A percentile compares a stretch with the other conserved stretches of the same genome.
phyloP scores from a whole-genome alignment of 306 rosid species.

The Psophocarpus tetragonolobus region DNA sequence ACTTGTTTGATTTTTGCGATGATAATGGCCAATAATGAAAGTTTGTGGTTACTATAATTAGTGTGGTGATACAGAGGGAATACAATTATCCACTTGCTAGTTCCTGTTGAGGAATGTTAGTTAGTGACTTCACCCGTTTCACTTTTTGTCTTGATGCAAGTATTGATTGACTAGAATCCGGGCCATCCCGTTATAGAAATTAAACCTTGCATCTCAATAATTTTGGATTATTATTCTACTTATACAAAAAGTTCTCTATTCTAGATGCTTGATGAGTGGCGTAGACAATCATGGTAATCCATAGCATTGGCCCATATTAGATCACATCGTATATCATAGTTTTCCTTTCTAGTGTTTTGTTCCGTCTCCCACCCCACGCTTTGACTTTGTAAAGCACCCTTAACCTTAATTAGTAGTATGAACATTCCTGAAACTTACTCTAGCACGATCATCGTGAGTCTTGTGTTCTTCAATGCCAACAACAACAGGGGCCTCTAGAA shows the following conservation, averaged over 20 bases:
- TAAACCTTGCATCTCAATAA: conserved; percentile 15
- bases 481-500: not conserved
- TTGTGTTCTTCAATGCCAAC: not conserved
- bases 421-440: conserved; percentile 27
- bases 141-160: conserved; percentile 35
- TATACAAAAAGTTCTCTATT: conserved; percentile 4
- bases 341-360: conserved; percentile 31
- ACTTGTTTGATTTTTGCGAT: too few relatives aligned
- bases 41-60: conserved; percentile 2
- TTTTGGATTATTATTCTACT: conserved; percentile 29
- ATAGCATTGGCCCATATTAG: conserved; percentile 31
- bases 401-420: not conserved
- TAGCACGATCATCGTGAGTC: not conserved
- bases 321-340: conserved; percentile 16
- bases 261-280: conserved; percentile 23
- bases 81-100: not conserved
- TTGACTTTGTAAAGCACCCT: conserved; percentile 31
- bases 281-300: conserved; percentile 26
- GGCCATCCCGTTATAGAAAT: not conserved
- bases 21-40: too few relatives aligned
- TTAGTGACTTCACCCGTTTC: conserved; percentile 27
- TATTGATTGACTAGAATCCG: conserved; percentile 33
- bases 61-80: not conserved
- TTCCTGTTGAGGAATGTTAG: conserved; percentile 28
- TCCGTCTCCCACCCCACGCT: conserved; percentile 24